These are phyloP conservation scores for Sporothrix brunneoviolacea DNA, from an alignment of 2,329 filamentous ascomycete genomes.

Conservation along the genomic window DNA sequence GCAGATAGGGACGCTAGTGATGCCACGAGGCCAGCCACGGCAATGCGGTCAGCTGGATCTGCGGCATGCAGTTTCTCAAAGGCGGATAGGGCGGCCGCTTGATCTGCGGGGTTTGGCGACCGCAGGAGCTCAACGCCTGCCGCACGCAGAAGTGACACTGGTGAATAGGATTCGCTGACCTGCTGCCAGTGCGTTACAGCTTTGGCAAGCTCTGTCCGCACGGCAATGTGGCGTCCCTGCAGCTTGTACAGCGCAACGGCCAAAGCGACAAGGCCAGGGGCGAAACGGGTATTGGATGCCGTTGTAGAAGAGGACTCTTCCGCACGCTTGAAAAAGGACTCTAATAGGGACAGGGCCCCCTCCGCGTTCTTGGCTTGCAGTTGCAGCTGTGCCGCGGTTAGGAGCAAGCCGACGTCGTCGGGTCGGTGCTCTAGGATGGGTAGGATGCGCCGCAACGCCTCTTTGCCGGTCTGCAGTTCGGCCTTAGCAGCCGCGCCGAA, in stretches of 20 bases:
- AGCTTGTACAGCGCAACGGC: constrained; percentile 71
- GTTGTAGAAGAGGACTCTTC: constrained; percentile 45
- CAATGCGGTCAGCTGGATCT: constrained; percentile 60
- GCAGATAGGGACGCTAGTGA: constrained; percentile 52
- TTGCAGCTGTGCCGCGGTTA: constrained; percentile 79
- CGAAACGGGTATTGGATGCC: constrained; percentile 58
- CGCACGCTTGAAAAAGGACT: constrained; percentile 66
- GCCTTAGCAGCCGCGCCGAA: constrained; percentile 67
- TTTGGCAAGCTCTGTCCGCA: constrained; percentile 67
- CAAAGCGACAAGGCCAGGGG: constrained; percentile 77
- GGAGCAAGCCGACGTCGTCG: constrained; percentile 69
- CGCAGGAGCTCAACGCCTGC: constrained; percentile 78
- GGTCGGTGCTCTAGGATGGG: constrained; percentile 67
- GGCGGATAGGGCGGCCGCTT: constrained; percentile 65
- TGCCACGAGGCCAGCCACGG: constrained; percentile 79
- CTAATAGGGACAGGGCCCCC: constrained; percentile 67
- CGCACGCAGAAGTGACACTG: constrained; percentile 66
- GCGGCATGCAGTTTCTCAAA: constrained; percentile 66
- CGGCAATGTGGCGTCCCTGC: constrained; percentile 65
- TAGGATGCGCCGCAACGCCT: constrained; percentile 62
- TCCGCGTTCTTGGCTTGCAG: constrained; percentile 52
- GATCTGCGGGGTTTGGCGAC: constrained; percentile 62
- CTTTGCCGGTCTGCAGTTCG: constrained; percentile 55
- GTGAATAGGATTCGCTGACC: constrained; percentile 27
- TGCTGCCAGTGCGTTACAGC: constrained; percentile 76